These are phyloP conservation scores for Aspergillus quadrilineatus DNA, from an alignment of 2,329 filamentous ascomycete species.

Conservation along the genomic window DNA sequence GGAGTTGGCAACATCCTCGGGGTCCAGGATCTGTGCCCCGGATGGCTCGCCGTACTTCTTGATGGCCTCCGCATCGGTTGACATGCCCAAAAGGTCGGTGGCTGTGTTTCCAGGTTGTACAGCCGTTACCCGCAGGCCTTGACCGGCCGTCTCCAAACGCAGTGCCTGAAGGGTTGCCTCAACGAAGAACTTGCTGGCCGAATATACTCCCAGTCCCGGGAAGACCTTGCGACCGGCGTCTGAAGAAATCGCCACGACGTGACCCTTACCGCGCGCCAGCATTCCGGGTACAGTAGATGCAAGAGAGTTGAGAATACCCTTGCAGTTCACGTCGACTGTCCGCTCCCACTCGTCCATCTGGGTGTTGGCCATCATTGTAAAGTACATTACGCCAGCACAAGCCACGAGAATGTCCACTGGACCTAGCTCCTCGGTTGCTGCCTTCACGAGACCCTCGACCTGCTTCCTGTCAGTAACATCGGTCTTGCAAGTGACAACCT, in stretches of 20 bases:
- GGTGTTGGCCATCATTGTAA: slow-evolving; percentile 78
- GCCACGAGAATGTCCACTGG: slow-evolving; percentile 76
- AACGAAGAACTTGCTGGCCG: slow-evolving; percentile 80
- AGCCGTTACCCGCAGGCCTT: slow-evolving; percentile 69
- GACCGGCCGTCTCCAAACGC: slow-evolving; percentile 72
- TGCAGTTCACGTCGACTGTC: slow-evolving; percentile 84
- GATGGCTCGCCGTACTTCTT: slow-evolving; percentile 76
- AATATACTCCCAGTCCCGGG: slow-evolving; percentile 78
- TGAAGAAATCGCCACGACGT: slow-evolving; percentile 78
- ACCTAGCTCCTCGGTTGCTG: slow-evolving; percentile 62
- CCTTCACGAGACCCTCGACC: slow-evolving; percentile 64
- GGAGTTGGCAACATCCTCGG: slow-evolving; percentile 68
- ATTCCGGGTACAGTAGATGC: slow-evolving; percentile 69
- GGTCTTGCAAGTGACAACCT: slow-evolving; percentile 67
- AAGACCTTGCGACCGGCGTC: slow-evolving; percentile 81
- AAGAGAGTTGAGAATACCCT: slow-evolving; percentile 72
- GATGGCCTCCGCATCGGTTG: slow-evolving; percentile 71
- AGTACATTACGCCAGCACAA: slow-evolving; percentile 85
- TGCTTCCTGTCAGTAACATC: slow-evolving; percentile 69
- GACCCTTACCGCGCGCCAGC: slow-evolving; percentile 66
- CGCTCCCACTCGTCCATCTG: slow-evolving; percentile 75
- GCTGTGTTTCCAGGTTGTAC: slow-evolving; percentile 76
- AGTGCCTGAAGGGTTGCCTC: slow-evolving; percentile 75
- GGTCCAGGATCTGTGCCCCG: slow-evolving; percentile 71
- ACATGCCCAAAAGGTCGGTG: slow-evolving; percentile 72